A percentile compares a stretch with the other conserved stretches of the same genome.
Evolutionary conservation across 83 land plant genomes (phyloP).

Genomic region (Picea abies): DNA sequence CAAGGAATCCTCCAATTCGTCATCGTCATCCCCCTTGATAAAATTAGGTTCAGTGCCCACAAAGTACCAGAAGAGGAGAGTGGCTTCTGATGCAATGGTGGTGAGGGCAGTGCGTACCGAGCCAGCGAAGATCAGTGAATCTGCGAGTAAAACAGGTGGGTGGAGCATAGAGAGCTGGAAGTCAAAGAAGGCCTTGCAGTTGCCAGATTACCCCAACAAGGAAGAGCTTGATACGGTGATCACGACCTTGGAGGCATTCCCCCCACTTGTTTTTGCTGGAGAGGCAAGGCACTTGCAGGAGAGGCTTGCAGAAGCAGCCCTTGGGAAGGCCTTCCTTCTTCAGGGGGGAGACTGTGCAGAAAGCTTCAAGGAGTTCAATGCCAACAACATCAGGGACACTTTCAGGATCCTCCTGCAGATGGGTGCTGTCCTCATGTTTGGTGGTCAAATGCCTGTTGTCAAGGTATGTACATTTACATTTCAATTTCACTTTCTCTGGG

Average conservation of each 20-base stretch:
- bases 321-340: slow-evolving; percentile 63
- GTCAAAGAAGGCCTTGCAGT: slow-evolving; percentile 59
- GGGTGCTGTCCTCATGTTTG: slow-evolving; percentile 8
- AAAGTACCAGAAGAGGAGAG: no score
- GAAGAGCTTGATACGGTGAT: slow-evolving; percentile 53
- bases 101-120: background rate
- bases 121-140: slow-evolving; percentile 7
- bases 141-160: slow-evolving; percentile 18
- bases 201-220: slow-evolving; percentile 62
- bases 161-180: slow-evolving; percentile 71
- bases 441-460: slow-evolving; percentile 1
- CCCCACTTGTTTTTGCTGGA: slow-evolving; percentile 76
- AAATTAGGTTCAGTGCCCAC: no score
- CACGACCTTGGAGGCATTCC: slow-evolving; percentile 53
- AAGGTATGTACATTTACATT: background rate
- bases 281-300: slow-evolving; percentile 73
- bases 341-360: slow-evolving; percentile 8
- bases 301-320: slow-evolving; percentile 61
- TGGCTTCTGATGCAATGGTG: no score
- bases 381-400: slow-evolving; percentile 8
- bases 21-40: no score
- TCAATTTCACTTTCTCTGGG: no score
- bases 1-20: no score
- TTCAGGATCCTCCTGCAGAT: slow-evolving; percentile 2
- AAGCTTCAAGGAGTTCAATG: slow-evolving; percentile 9